A percentile compares a stretch with the other conserved stretches of the same genome.
These are phyloP conservation scores for Podila horticola DNA, from an alignment of 192 early-diverging fungal species.

Conservation along the genomic window DNA sequence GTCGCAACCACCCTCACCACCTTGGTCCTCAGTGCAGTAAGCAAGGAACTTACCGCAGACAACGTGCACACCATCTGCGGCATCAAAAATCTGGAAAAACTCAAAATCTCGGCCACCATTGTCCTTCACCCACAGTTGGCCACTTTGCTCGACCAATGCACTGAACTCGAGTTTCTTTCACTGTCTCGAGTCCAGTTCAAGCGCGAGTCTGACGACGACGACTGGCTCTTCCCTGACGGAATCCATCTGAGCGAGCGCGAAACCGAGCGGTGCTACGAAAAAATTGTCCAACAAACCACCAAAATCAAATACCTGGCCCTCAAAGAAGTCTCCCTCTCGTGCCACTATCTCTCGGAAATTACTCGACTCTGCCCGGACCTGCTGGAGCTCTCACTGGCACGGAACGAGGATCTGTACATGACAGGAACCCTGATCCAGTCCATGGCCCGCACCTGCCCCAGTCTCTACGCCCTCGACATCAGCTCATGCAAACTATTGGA, in stretches of 20 bases:
- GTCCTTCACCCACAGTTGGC: slow-evolving; percentile 3
- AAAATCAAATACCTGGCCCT: slow-evolving; percentile 36
- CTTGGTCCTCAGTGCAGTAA: slow-evolving; percentile 19
- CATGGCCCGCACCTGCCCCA: slow-evolving; percentile 14
- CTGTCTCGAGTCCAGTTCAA: slow-evolving; percentile 17
- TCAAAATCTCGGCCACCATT: slow-evolving; percentile 22
- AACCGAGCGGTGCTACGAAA: neutral
- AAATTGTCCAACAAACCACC: neutral
- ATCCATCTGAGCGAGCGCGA: neutral
- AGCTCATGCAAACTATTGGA: slow-evolving; percentile 41
- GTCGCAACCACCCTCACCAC: slow-evolving; percentile 8
- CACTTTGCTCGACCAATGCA: slow-evolving; percentile 15
- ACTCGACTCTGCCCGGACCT: slow-evolving; percentile 23
- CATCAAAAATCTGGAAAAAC: slow-evolving; percentile 20
- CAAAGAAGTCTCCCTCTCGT: slow-evolving; percentile 11
- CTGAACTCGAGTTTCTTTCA: slow-evolving; percentile 26
- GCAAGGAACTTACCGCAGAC: neutral
- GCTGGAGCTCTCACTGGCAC: slow-evolving; percentile 34
- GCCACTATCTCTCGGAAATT: slow-evolving; percentile 8
- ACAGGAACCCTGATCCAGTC: slow-evolving; percentile 1
- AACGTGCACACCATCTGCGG: slow-evolving; percentile 8
- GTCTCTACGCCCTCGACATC: slow-evolving; percentile 38
- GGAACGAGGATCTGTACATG: slow-evolving; percentile 25
- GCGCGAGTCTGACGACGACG: neutral
- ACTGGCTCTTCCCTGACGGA: neutral